A percentile compares a stretch with the other conserved stretches of the same genome.
phyloP scores from a whole-genome alignment of 176 grass and related monocot genomes.

The Dactylis glomerata region DNA sequence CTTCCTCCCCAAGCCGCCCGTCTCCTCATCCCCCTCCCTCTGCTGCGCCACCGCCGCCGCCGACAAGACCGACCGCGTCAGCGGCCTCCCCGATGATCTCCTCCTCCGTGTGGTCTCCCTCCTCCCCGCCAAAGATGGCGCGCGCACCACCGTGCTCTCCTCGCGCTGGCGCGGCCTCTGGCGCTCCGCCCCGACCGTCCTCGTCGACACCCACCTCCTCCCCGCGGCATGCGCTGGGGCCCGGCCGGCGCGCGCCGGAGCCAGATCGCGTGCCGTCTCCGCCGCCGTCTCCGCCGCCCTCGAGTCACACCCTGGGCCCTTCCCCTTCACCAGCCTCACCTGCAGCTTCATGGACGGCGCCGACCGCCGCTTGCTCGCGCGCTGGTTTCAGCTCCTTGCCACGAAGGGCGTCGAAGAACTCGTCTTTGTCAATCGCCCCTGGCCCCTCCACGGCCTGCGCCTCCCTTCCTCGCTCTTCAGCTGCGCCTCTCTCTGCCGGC shows the following conservation, averaged over 20 bases:
- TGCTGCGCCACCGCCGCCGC: neutral
- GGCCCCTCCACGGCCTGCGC: neutral
- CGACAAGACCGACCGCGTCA: neutral
- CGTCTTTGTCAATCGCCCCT: conserved; percentile 12
- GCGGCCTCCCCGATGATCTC: neutral
- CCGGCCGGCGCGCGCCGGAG: neutral
- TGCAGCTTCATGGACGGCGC: neutral
- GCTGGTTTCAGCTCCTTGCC: conserved; percentile 23
- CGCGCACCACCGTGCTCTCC: no score
- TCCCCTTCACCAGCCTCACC: conserved; percentile 20
- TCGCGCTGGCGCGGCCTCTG: no score
- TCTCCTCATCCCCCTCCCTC: neutral
- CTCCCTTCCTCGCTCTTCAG: conserved; percentile 5
- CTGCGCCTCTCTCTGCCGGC: conserved; percentile 8
- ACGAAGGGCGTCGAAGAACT: conserved; percentile 11
- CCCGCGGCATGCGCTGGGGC: neutral
- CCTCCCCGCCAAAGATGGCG: no score
- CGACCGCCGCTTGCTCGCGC: neutral
- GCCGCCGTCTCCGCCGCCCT: neutral
- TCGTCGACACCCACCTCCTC: no score
- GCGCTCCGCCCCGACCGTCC: no score
- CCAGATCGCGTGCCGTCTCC: neutral
- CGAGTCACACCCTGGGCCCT: conserved; percentile 3
- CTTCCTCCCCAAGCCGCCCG: neutral
- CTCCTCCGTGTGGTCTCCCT: no score